Evolutionary conservation across 192 early-diverging fungal genomes (phyloP), one percentile per base, ranked within the genome.

Genomic region (Rhizoclosmatium sp.): DNA sequence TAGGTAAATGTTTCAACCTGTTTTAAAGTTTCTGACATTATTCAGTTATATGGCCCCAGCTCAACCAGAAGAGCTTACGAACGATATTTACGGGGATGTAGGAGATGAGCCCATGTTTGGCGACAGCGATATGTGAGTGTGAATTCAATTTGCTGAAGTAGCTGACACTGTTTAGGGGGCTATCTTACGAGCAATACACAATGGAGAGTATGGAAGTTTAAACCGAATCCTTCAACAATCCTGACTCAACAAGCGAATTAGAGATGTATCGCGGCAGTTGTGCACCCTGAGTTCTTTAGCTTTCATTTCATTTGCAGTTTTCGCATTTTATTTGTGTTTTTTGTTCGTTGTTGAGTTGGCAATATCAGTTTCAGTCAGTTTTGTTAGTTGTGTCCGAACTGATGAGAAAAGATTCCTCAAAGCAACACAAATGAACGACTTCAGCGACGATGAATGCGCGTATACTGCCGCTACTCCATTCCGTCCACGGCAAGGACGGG

Each of bases 181-280:
- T 89, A 69, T 90, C 86, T 40, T 90, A 88, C 48, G 91, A 92
- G 65, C 87, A 90, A 61, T 92, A 91, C 78, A 88, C 91, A 14
- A 91, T 93, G 91, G 88, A 87, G 59, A 82, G 86, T 68, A 87
- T 92, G 84, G 91, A 92, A 74, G 82, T 90, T 14, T 87, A 75
- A 82, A 51, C 62, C 23, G 21, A 21, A 7, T 23, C 21, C 10
- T 78, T n/a, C 56, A 14, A 21, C 21, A 16, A 0, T 58, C 21
- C 1, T 31, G 31, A 31, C 31, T 0, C 31, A 31, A 31, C 31
- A 31, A 31, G 31, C 31, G 31, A 31, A 31, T 31, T 31, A 31
- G 31, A 31, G 31, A 31, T 31, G 31, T 31, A 31, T 31, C 31
- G 31, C 31, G 5, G 61, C 21, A 16, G 61, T 64, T 23, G 21